phyloP scores from a whole-genome alignment of 2,329 filamentous ascomycete genomes.

The Pestalotiopsis sp. region DNA sequence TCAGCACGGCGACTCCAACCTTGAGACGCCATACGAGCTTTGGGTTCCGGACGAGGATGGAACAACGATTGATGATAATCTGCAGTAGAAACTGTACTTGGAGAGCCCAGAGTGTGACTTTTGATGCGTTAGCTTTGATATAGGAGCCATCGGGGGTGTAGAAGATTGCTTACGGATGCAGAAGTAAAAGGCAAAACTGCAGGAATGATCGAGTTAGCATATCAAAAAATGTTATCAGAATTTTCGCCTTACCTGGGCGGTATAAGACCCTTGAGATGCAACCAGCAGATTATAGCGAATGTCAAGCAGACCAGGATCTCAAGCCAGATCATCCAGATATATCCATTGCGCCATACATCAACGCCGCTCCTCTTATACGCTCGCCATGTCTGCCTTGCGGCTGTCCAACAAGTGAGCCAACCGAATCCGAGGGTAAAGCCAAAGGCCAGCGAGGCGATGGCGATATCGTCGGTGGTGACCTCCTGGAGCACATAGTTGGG shows the following conservation, averaged over 20 bases:
- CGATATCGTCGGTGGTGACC: background rate
- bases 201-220: background rate
- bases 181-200: conserved; percentile 2
- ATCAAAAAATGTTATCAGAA: background rate
- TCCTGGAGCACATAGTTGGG: background rate
- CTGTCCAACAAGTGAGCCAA: background rate
- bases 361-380: conserved; percentile 2
- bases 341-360: background rate
- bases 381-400: background rate
- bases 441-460: background rate
- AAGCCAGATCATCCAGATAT: conserved; percentile 8
- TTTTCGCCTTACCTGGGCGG: background rate
- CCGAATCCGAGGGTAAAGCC: background rate
- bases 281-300: background rate
- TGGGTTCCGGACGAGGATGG: conserved; percentile 44
- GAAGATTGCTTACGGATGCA: conserved; percentile 3
- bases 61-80: conserved; percentile 57
- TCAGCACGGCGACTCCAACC: conserved; percentile 45
- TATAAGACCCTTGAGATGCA: conserved; percentile 6
- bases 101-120: conserved; percentile 18
- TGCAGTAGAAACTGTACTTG: conserved; percentile 54
- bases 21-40: conserved; percentile 41
- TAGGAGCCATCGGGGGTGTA: background rate
- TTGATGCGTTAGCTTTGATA: background rate
- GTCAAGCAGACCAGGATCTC: background rate